Base-by-base conservation (phyloP, 1,284 basidiomycete genomes). In the Rhizopogon parksii region DNA sequence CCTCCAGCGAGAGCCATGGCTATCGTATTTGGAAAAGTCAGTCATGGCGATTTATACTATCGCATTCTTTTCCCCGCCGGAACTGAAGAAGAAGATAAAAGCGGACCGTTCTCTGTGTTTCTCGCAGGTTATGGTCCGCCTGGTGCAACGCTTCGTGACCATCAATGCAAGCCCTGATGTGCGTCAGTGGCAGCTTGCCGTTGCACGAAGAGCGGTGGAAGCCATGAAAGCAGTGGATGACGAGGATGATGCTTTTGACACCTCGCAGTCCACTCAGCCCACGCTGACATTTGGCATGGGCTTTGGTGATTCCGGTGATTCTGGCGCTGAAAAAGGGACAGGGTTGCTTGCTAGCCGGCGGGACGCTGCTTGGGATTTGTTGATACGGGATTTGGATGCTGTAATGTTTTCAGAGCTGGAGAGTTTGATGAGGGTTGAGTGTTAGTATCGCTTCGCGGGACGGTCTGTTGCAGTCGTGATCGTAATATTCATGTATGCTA, bases 191-290 rank as follows among this genome's bases (percentile, higher is more conserved):
- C 91, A 86, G 62, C 63, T 73, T 47, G 76, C 85, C 36, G 78
- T 85, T 46, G 80, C 85, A 46, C 79, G 89, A 38, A 77, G 95
- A 54, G 80, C 89, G 27, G 77, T 92, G 40, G 92, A 96, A 69
- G 82, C 85, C 0, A 75, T 96, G 70, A 90, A 90, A 60, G 71
- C 94, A 42, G 72, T 98, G 50, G 91, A 93, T 63, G 90, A 89
- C 53, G 81, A 76, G 3, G 78, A 78, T 56, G 88, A 92, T 62
- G 75, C 81, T 46, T 86, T 89, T 60, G 85, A 88, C 61, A 78
- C 76, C 3, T 75, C 79, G 4, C 76, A 81, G 55, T 66, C 76
- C 37, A 74, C 67, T 51, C 68, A 72, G 6, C 77, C 85, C 4
- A 79, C 72, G 37, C 76, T 83, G 57, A 76, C 77, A 42, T 91